Percentiles rank a stretch among this genome's conserved stretches.
These are phyloP conservation scores for Colletotrichum sansevieriae DNA, from an alignment of 2,329 filamentous ascomycete genomes.

Conservation along the genomic window DNA sequence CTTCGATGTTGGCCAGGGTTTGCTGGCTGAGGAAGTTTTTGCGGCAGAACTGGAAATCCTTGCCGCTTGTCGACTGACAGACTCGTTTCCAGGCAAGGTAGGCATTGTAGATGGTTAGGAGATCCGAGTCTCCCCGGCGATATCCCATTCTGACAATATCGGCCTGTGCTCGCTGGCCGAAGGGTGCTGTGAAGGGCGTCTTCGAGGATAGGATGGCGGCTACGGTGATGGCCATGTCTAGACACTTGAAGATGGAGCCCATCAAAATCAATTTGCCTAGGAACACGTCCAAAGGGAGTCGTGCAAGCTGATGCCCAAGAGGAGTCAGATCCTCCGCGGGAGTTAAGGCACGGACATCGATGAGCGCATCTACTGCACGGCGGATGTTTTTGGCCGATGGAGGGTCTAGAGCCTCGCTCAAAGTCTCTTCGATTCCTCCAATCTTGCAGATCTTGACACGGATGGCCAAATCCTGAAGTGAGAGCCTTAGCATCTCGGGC, in stretches of 20 bases:
- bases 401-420: conserved; percentile 89
- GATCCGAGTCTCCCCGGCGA: conserved; percentile 88
- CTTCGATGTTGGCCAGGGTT: conserved; percentile 91
- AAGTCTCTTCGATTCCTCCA: conserved; percentile 90
- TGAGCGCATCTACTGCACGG: conserved; percentile 89
- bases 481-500: conserved; percentile 94
- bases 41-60: conserved; percentile 90
- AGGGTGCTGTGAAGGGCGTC: conserved; percentile 89
- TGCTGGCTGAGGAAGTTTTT: conserved; percentile 95
- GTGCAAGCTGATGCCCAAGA: conserved; percentile 87
- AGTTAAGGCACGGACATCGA: conserved; percentile 93
- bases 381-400: conserved; percentile 93
- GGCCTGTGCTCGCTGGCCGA: conserved; percentile 85
- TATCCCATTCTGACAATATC: conserved; percentile 84
- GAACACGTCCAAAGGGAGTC: conserved; percentile 92
- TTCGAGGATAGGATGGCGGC: conserved; percentile 96
- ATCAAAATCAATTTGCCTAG: conserved; percentile 93
- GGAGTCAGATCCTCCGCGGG: conserved; percentile 85
- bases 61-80: conserved; percentile 75
- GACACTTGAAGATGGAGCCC: conserved; percentile 87
- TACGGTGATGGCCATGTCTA: conserved; percentile 91
- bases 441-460: conserved; percentile 98
- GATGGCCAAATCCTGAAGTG: conserved; percentile 93
- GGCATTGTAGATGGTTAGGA: conserved; percentile 93
- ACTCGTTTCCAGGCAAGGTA: conserved; percentile 90